Percentiles rank a stretch among this genome's conserved stretches.
Evolutionary conservation across 2,329 filamentous ascomycete genomes (phyloP).

Genomic region (Fusarium sp.): DNA sequence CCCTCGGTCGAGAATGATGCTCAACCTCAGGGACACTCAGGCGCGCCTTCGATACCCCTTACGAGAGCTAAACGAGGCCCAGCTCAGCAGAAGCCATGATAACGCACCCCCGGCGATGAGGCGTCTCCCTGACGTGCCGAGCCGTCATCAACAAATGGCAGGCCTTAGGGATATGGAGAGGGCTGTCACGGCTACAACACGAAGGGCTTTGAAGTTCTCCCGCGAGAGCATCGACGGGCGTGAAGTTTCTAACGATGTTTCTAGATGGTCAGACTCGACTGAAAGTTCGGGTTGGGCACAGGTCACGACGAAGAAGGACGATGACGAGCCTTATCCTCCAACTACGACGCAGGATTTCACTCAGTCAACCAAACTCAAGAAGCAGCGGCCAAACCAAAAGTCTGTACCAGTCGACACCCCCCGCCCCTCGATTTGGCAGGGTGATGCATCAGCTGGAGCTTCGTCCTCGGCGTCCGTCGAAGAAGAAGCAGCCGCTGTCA

Average conservation of each 20-base stretch:
- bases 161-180: conserved; percentile 19
- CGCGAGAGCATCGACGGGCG: not conserved
- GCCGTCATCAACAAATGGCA: conserved; percentile 8
- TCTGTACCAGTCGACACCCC: conserved; percentile 9
- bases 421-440: conserved; percentile 20
- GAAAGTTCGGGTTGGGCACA: not conserved
- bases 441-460: conserved; percentile 9
- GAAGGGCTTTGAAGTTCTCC: conserved; percentile 8
- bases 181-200: conserved; percentile 18
- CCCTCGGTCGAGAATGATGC: conserved; percentile 26
- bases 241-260: not conserved
- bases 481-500: not conserved
- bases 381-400: not conserved
- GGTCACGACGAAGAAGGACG: not conserved
- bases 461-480: conserved; percentile 1
- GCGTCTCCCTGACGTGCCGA: conserved; percentile 1
- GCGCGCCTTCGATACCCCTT: conserved; percentile 15
- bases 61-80: not conserved
- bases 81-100: not conserved
- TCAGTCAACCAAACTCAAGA: conserved; percentile 9
- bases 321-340: conserved; percentile 4
- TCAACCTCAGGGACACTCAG: conserved; percentile 27
- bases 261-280: not conserved
- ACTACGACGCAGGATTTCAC: conserved; percentile 21
- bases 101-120: conserved; percentile 4